Percentiles rank a stretch among this genome's conserved stretches.
These are phyloP conservation scores for Apostasia ramifera DNA, from an alignment of 106 monocot species.

Conservation along the genomic window DNA sequence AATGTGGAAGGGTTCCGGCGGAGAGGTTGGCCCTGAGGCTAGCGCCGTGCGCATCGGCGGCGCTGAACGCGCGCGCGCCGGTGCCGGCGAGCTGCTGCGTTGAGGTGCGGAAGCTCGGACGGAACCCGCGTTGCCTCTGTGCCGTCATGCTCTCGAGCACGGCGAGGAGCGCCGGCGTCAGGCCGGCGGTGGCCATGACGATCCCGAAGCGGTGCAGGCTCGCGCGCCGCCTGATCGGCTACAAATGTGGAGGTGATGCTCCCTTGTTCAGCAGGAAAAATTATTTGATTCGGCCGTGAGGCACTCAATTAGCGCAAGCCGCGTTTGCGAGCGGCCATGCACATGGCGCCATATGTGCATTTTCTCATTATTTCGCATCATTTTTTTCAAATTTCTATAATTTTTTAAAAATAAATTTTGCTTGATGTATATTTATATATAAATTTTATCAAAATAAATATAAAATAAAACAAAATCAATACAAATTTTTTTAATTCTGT, in stretches of 20 bases:
- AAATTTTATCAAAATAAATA: no score
- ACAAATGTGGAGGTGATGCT: constrained; percentile 47
- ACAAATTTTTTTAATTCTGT: no score
- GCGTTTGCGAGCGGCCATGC: no score
- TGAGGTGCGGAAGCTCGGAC: constrained; percentile 28
- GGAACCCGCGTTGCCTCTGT: constrained; percentile 46
- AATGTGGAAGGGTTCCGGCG: constrained; percentile 34
- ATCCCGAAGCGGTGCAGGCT: constrained; percentile 65
- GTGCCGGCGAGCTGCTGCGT: constrained; percentile 31
- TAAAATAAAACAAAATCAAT: no score
- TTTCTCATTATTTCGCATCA: no score
- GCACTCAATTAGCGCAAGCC: no score
- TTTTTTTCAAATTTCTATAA: no score
- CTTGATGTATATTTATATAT: no score
- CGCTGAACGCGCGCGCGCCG: constrained; percentile 17
- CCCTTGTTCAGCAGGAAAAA: no score
- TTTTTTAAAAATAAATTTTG: no score
- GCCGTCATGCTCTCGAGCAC: constrained; percentile 46
- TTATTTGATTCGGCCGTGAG: no score
- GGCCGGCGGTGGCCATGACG: constrained; percentile 48
- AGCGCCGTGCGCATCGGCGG: constrained; percentile 43
- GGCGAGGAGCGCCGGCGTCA: constrained; percentile 32
- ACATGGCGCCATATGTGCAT: no score
- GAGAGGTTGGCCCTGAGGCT: constrained; percentile 35
- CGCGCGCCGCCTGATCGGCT: constrained; percentile 46